Base-by-base conservation (phyloP, 139 green algal genomes). In the Micractinium sp. region DNA sequence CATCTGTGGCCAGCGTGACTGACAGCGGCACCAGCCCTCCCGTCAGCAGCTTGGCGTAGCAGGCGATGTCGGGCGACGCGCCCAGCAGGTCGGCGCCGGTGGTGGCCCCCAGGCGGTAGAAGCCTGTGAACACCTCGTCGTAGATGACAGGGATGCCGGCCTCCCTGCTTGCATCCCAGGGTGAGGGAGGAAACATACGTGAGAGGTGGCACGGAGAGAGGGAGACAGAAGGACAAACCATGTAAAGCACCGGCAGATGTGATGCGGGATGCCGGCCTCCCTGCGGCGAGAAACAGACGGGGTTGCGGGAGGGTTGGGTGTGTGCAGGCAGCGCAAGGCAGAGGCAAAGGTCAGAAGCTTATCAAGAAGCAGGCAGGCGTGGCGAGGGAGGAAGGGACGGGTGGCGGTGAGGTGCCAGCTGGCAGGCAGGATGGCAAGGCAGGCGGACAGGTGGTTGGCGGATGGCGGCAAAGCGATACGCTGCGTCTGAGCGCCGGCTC, bases 41-140 rank as follows among this genome's bases (percentile, higher is more conserved):
- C 38, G 95, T 97, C 36, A 99, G 92, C 79, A 99, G 93, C 94
- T 99, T 99, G 82, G 94, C 98, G 88, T 97, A 99, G 91, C 96
- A 98, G 39, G 95, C 97, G 39, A 99, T 97, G 93, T 99, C 98
- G 7, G 98, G 97, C 1, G 81, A 73, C 25, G 95, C 83, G 27
- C 95, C 92, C 90, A 99, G 91, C 85, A 98, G 75, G 0, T 91
- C 79, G 3, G 90, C 93, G 16, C 93, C 96, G 35, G 92, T 94
- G 14, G 93, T 23, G 4, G 60, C 86, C 23, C 98, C 98, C 38
- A 99, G 87, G 0, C 98, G 93, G 93, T 95, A 99, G 35, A 98
- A 93, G 5, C 98, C 98, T 0, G 95, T 95, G 89, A 99, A 99
- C 20, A 99, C 97, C 90, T 99, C 97, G 90, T 99, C 97, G 14